Evolutionary conservation across 108 stramenopile species (phyloP), one percentile per base, ranked within the genome.

Genomic region (Mayamaea pseudoterrestris): DNA sequence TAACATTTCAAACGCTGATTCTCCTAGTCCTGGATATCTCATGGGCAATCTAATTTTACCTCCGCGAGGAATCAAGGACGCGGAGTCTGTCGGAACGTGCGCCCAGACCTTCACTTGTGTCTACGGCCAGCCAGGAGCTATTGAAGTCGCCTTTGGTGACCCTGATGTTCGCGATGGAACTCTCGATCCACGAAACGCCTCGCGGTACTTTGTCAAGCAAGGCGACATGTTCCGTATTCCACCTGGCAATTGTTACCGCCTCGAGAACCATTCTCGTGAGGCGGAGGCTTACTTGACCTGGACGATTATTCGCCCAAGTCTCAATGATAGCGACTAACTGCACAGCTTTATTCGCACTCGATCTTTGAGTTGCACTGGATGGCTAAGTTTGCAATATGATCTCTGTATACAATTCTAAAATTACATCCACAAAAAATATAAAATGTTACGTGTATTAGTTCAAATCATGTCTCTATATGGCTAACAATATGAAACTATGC

Each of bases 151-250:
- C 25, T 66, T 76, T 32, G 75, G 74, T 12, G 83, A 83, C 41
- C 93, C 93, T 1, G 61, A 75, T 11, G 28, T 47, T 1, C 17
- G 31, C 4, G 82, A 81, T 47, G 80, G 75, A 20, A 64, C 59
- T 26, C 80, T 87, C 45, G 72, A 90, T 61, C 60, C 71, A 9
- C 64, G 66, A 12, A 84, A 71, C 1, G 94, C 94, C 9, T 79
- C 85, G 60, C 66, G 97, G 21, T 95, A 80, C 64, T 62, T 93
- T 22, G 62, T 98, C 22, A 61, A 71, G 24, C 72, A 82, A 35
- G 93, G 97, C 0, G 97, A 98, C 66, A 71, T 85, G 57, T 98
- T 98, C 57, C 80, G 83, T 26, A 76, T 98, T 26, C 97, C 97
- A 21, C 93, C 93, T 5, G 86, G 87, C 35, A 98, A 95, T 57